Percentiles rank a stretch among this genome's conserved stretches.
These are phyloP conservation scores for Suhomyces wounanorum DNA, from an alignment of 1,139 yeast species.

Conservation along the genomic window DNA sequence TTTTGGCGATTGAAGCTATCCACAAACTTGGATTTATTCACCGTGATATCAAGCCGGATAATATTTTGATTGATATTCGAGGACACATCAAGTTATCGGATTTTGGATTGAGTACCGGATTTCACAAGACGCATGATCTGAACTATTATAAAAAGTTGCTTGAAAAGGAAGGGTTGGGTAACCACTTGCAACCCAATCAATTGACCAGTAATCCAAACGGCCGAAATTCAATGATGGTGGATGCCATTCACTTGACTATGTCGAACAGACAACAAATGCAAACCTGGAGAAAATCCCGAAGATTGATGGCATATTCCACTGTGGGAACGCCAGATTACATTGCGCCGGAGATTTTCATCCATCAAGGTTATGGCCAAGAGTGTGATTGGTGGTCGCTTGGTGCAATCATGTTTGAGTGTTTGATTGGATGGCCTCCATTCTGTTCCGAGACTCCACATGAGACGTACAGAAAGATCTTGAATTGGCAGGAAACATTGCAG, in stretches of 20 bases:
- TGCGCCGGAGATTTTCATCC: conserved; percentile 96
- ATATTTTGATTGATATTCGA: conserved; percentile 73
- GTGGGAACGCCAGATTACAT: conserved; percentile 99
- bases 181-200: conserved; percentile 29
- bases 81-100: conserved; percentile 81
- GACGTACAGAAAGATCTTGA: conserved; percentile 89
- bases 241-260: conserved; percentile 93
- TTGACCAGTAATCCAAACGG: conserved; percentile 20
- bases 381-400: conserved; percentile 99
- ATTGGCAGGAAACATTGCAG: conserved; percentile 90
- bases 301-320: conserved; percentile 97
- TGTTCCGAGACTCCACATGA: conserved; percentile 99
- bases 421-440: conserved; percentile 99
- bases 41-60: conserved; percentile 79
- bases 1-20: conserved; percentile 78
- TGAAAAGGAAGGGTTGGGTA: conserved; percentile 54
- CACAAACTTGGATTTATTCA: conserved; percentile 80
- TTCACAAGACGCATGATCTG: conserved; percentile 82
- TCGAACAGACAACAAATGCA: conserved; percentile 96
- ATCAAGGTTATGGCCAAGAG: conserved; percentile 98
- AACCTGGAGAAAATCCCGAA: conserved; percentile 95
- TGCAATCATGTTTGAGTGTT: conserved; percentile 97
- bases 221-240: conserved; percentile 87
- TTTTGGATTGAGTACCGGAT: conserved; percentile 83
- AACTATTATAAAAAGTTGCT: conserved; percentile 72